Conservation (phyloP, 768 basidiomycete genomes). For the Russula dissimulans region DNA sequence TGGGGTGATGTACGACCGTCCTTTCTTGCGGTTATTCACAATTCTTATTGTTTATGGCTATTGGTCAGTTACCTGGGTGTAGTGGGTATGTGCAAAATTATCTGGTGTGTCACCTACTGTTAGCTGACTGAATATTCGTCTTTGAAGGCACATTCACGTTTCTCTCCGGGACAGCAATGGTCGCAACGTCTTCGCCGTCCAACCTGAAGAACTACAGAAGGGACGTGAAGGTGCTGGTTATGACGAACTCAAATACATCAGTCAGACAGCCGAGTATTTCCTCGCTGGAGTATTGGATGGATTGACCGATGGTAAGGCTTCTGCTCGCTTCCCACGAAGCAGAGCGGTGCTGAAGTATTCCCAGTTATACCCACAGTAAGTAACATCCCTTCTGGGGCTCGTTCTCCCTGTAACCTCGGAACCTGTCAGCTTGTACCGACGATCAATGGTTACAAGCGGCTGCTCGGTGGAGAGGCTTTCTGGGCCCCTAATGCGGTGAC, state of each 20-base stretch:
- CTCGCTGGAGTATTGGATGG: conserved; percentile 90
- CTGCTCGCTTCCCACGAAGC: neutral
- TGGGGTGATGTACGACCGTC: conserved; percentile 63
- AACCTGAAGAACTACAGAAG: conserved; percentile 45
- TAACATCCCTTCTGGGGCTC: neutral
- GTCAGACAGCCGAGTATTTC: conserved; percentile 81
- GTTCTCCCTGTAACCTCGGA: neutral
- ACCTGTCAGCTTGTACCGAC: conserved; percentile 64
- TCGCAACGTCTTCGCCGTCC: conserved; percentile 70
- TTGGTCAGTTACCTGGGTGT: conserved; percentile 77
- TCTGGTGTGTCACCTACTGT: neutral
- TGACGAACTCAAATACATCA: conserved; percentile 78
- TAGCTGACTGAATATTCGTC: neutral
- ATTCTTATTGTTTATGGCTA: neutral
- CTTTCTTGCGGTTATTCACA: neutral
- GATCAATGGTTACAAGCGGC: conserved; percentile 95
- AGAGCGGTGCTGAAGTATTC: neutral
- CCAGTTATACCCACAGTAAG: conserved; percentile 19
- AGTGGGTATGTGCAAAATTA: conserved; percentile 55
- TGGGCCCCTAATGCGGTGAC: conserved; percentile 93
- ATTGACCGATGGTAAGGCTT: conserved; percentile 67
- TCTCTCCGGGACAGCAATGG: conserved; percentile 65
- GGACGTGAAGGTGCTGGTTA: conserved; percentile 66
- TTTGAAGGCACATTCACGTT: conserved; percentile 77
- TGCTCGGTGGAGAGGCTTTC: conserved; percentile 87